Evolutionary conservation across 2,329 filamentous ascomycete species (phyloP).

Genomic region (Ambrosiella xylebori): DNA sequence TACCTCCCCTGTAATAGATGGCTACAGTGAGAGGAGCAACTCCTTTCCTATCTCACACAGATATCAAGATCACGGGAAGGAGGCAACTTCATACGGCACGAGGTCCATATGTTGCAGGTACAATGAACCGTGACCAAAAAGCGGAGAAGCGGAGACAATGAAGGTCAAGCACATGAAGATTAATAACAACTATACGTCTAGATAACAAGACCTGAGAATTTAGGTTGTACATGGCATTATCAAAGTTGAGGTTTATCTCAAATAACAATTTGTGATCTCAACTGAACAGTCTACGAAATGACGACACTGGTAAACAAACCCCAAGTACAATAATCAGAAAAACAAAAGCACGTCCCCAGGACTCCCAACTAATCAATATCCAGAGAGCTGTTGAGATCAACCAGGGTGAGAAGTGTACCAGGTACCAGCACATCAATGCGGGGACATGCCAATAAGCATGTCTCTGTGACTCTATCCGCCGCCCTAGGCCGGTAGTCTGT

Average conservation of each 20-base stretch:
- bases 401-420: background rate
- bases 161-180: too few species aligned
- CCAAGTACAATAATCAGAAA: background rate
- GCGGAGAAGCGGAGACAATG: too few species aligned
- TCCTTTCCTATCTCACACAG: background rate
- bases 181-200: too few species aligned
- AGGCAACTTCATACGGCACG: background rate
- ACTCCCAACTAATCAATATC: background rate
- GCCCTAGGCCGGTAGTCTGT: too few species aligned
- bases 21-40: background rate
- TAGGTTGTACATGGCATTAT: too few species aligned
- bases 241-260: too few species aligned
- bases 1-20: background rate
- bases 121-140: background rate
- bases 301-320: background rate
- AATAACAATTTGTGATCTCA: too few species aligned
- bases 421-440: background rate
- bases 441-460: background rate
- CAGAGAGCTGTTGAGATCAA: background rate
- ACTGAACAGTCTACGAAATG: too few species aligned
- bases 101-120: background rate
- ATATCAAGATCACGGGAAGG: background rate
- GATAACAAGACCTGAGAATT: background rate
- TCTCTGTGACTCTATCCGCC: background rate
- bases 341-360: background rate